Evolutionary conservation across 2,329 filamentous ascomycete genomes (phyloP).

Genomic region (Venturia nashicola): DNA sequence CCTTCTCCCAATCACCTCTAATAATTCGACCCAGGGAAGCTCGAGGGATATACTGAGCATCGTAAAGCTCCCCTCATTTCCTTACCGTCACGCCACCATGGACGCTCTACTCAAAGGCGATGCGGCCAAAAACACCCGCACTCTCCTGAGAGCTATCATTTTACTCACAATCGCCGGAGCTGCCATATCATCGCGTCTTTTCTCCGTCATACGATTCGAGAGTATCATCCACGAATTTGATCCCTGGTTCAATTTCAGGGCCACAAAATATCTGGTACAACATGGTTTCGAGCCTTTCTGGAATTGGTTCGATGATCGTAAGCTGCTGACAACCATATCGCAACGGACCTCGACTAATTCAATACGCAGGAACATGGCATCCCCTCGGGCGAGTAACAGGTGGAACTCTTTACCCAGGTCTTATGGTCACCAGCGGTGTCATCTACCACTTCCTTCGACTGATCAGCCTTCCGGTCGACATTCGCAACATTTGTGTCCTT

Average conservation of each 20-base stretch:
- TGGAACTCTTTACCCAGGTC: constrained; percentile 93
- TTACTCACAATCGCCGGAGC: constrained; percentile 82
- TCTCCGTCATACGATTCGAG: constrained; percentile 91
- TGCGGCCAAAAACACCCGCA: constrained; percentile 69
- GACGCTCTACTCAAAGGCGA: constrained; percentile 58
- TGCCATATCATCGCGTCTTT: constrained; percentile 83
- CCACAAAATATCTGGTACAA: constrained; percentile 92
- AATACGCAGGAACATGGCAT: constrained; percentile 75
- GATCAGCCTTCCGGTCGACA: constrained; percentile 86
- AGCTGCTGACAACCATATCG: constrained; percentile 18
- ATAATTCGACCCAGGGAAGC: background rate
- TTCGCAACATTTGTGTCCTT: constrained; percentile 96
- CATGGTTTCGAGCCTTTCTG: constrained; percentile 98
- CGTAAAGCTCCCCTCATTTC: background rate
- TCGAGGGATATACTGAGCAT: background rate
- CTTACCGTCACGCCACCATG: constrained; percentile 4
- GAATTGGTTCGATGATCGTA: constrained; percentile 99
- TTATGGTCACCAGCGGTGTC: constrained; percentile 97
- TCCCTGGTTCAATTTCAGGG: constrained; percentile 99
- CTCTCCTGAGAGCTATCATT: constrained; percentile 79
- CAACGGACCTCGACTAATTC: constrained; percentile 6
- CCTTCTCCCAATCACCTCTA: background rate
- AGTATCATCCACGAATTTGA: constrained; percentile 99
- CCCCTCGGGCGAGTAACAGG: constrained; percentile 95
- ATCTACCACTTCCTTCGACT: constrained; percentile 91